phyloP scores from a whole-genome alignment of 2,329 filamentous ascomycete species.

The Penicillium sp. region DNA sequence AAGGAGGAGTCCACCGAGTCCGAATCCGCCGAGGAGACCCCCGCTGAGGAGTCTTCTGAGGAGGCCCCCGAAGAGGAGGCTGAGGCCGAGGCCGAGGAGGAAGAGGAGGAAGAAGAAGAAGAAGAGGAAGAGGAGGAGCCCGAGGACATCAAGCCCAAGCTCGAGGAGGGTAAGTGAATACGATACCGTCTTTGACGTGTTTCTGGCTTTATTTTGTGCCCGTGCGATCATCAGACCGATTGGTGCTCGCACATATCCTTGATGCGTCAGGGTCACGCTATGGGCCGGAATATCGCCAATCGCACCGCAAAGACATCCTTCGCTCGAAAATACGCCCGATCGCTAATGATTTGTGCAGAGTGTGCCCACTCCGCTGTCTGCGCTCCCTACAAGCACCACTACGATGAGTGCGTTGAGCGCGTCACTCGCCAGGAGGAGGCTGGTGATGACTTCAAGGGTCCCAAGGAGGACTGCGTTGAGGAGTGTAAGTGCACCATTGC shows the following conservation, averaged over 20 bases:
- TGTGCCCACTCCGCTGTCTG: constrained; percentile 87
- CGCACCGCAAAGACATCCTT: constrained; percentile 14
- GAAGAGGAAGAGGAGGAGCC: constrained; percentile 82
- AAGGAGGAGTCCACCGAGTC: constrained; percentile 36
- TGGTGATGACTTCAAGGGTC: constrained; percentile 65
- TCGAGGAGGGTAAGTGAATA: constrained; percentile 82
- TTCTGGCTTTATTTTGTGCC: neutral
- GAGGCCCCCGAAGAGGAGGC: constrained; percentile 57
- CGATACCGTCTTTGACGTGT: constrained; percentile 6
- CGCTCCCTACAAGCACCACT: constrained; percentile 92
- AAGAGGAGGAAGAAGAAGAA: constrained; percentile 70
- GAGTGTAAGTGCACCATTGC: constrained; percentile 73
- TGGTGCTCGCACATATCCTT: constrained; percentile 5
- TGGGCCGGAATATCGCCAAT: constrained; percentile 13
- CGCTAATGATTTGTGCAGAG: constrained; percentile 57
- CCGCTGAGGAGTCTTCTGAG: constrained; percentile 51
- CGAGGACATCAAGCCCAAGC: constrained; percentile 80
- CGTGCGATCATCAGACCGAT: neutral
- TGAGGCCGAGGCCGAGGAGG: constrained; percentile 61
- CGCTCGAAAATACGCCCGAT: neutral
- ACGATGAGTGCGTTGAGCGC: constrained; percentile 95
- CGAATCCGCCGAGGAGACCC: constrained; percentile 40
- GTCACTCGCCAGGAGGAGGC: constrained; percentile 71
- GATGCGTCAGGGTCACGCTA: constrained; percentile 4
- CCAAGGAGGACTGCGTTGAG: constrained; percentile 95